Conservation (phyloP, 2,329 filamentous ascomycete species). For the Xylariaceae sp. region DNA sequence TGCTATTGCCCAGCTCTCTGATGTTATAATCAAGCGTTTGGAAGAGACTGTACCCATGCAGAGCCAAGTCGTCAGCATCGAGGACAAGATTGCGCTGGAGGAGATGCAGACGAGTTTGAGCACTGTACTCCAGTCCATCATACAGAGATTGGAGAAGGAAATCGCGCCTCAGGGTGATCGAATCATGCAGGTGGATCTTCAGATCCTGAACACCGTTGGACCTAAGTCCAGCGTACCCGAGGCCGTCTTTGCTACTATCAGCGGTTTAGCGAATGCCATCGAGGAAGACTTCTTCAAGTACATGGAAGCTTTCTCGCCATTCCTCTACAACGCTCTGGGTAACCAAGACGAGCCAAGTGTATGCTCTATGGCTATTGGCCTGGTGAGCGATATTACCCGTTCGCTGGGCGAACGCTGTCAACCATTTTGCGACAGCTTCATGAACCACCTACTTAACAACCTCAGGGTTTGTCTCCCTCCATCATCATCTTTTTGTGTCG, state of each 20-base stretch:
- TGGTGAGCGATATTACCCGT: conserved; percentile 93
- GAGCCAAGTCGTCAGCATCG: conserved; percentile 89
- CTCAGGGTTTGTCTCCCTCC: conserved; percentile 57
- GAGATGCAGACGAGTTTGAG: conserved; percentile 96
- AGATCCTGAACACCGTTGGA: conserved; percentile 70
- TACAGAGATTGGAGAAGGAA: conserved; percentile 85
- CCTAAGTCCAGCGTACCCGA: conserved; percentile 92
- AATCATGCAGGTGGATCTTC: conserved; percentile 85
- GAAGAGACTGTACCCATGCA: conserved; percentile 88
- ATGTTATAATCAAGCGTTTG: conserved; percentile 83
- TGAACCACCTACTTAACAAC: conserved; percentile 96
- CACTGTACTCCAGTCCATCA: conserved; percentile 85
- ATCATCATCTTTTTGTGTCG: neutral
- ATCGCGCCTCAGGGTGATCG: conserved; percentile 84
- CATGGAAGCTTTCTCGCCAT: conserved; percentile 92
- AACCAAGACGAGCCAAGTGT: conserved; percentile 94
- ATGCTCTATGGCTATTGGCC: conserved; percentile 94
- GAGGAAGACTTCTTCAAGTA: conserved; percentile 94
- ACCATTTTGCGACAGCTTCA: conserved; percentile 94
- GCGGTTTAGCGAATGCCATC: conserved; percentile 82
- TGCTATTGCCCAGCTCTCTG: conserved; percentile 74
- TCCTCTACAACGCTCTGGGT: conserved; percentile 86
- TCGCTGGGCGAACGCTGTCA: conserved; percentile 85
- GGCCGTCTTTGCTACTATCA: conserved; percentile 85
- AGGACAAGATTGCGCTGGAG: conserved; percentile 91